A percentile compares a stretch with the other conserved stretches of the same genome.
Conservation (phyloP, 225 moss, liverwort and hornwort genomes). For the Antitrichia curtipendula region DNA sequence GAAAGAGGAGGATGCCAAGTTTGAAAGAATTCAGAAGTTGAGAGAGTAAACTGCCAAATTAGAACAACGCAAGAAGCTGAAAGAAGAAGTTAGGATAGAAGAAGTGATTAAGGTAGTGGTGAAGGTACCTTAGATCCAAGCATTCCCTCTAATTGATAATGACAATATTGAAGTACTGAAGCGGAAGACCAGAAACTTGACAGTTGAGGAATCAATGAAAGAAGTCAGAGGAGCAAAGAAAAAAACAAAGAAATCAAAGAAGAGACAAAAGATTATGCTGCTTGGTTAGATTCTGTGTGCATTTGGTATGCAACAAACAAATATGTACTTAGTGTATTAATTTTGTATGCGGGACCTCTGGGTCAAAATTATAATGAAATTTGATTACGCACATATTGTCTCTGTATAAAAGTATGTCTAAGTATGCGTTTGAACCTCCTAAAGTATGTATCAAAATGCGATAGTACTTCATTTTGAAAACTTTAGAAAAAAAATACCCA, state of each 20-base stretch:
- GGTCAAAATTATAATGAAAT: too few relatives aligned
- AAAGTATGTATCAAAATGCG: neutral
- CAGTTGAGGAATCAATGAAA: neutral
- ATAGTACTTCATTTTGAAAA: neutral
- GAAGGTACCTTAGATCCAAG: neutral
- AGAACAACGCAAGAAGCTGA: neutral
- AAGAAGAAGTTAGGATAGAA: neutral
- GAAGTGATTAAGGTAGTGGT: neutral
- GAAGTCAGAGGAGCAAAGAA: neutral
- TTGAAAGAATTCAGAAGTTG: too few relatives aligned
- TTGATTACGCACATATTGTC: too few relatives aligned
- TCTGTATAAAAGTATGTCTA: too few relatives aligned
- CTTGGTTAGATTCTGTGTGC: neutral
- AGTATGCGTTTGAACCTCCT: too few relatives aligned
- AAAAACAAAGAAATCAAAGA: neutral
- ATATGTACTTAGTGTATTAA: too few relatives aligned
- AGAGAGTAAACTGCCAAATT: neutral
- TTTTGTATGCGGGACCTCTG: too few relatives aligned
- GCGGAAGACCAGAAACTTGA: neutral
- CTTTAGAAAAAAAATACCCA: neutral
- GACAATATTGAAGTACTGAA: neutral
- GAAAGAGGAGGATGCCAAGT: too few relatives aligned
- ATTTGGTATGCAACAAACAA: too few relatives aligned
- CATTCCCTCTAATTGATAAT: neutral
- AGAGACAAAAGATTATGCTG: neutral